Conservation (phyloP, 1,284 basidiomycete species). For the Ceratobasidium papillatum region DNA sequence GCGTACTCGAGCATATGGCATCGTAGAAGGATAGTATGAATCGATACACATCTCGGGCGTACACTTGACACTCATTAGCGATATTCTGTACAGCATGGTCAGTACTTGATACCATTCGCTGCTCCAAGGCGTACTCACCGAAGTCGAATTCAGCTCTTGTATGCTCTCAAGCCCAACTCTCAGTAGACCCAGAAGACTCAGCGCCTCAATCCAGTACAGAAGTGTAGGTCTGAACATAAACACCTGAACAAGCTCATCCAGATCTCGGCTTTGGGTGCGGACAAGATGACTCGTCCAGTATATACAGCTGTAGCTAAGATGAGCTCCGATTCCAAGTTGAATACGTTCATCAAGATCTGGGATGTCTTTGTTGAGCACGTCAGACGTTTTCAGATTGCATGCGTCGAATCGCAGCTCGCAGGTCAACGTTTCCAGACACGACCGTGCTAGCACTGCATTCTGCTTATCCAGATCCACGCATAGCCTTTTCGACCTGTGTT, state of each 20-base stretch:
- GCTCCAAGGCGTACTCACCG: background rate
- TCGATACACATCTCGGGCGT: background rate
- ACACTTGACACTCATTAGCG: too few relatives aligned
- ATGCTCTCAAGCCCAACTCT: background rate
- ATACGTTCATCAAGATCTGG: background rate
- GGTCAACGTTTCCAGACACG: constrained; percentile 15
- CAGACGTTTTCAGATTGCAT: constrained; percentile 17
- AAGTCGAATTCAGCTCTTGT: background rate
- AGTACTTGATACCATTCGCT: too few relatives aligned
- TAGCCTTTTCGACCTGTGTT: constrained; percentile 10
- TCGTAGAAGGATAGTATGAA: background rate
- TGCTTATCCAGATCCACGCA: background rate
- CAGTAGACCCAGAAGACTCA: constrained; percentile 17
- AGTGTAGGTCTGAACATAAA: constrained; percentile 7
- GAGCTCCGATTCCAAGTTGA: background rate
- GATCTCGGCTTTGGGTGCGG: too few relatives aligned
- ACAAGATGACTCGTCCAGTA: constrained; percentile 8
- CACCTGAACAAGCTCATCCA: background rate
- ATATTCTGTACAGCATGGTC: too few relatives aligned
- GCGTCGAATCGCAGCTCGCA: constrained; percentile 18
- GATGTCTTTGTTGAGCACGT: background rate
- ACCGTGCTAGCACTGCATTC: constrained; percentile 1
- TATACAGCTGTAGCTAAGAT: constrained; percentile 4
- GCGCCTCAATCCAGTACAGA: constrained; percentile 33
- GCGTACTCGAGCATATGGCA: background rate